Evolutionary conservation across 2,329 filamentous ascomycete species (phyloP).

Genomic region (Mycosphaerelloides madeirae): DNA sequence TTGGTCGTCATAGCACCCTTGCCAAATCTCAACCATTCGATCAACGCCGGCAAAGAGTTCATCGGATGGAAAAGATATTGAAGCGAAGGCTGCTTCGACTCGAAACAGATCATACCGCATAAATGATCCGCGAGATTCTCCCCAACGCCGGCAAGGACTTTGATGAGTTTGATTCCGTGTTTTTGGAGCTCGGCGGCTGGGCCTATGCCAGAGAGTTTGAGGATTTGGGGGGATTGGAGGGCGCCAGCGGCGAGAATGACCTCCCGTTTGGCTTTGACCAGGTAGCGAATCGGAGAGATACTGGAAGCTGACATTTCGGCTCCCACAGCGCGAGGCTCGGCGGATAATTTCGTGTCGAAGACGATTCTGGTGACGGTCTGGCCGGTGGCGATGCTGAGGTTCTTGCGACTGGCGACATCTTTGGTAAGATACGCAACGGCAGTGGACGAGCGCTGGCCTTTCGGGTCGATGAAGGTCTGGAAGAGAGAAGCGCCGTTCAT

Average conservation of each 20-base stretch:
- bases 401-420: slow-evolving; percentile 20
- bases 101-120: slow-evolving; percentile 16
- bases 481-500: slow-evolving; percentile 23
- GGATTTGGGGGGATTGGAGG: slow-evolving; percentile 53
- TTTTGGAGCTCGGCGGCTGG: slow-evolving; percentile 10
- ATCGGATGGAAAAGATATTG: slow-evolving; percentile 37
- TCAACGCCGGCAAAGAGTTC: slow-evolving; percentile 13
- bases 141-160: slow-evolving; percentile 5
- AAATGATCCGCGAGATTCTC: slow-evolving; percentile 16
- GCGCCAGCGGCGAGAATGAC: slow-evolving; percentile 55
- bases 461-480: slow-evolving; percentile 13
- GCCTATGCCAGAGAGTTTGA: slow-evolving; percentile 60
- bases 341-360: slow-evolving; percentile 11
- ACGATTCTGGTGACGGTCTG: slow-evolving; percentile 24
- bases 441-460: slow-evolving; percentile 25
- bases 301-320: slow-evolving; percentile 18
- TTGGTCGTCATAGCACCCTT: slow-evolving; percentile 17
- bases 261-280: slow-evolving; percentile 32
- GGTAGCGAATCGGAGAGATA: slow-evolving; percentile 12
- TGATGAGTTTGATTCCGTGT: slow-evolving; percentile 27
- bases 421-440: slow-evolving; percentile 24
- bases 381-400: slow-evolving; percentile 25
- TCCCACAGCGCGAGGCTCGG: slow-evolving; percentile 14
- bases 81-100: slow-evolving; percentile 17
- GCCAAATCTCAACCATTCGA: slow-evolving; percentile 15